A percentile compares a stretch with the other conserved stretches of the same genome.
Evolutionary conservation across 2,329 filamentous ascomycete species (phyloP).

Genomic region (Exserohilum rostratum): DNA sequence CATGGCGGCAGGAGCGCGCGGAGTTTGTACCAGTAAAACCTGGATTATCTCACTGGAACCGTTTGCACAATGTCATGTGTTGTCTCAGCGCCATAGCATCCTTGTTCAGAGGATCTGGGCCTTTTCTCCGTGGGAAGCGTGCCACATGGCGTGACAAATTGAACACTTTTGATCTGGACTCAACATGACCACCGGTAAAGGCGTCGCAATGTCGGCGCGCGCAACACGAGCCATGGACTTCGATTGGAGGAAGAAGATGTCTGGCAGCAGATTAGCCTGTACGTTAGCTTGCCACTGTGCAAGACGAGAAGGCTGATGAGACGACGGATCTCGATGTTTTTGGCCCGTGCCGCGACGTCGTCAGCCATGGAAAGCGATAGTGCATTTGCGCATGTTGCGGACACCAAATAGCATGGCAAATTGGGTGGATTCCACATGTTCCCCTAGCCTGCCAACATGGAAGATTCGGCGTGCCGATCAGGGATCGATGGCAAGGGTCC

Average conservation of each 20-base stretch:
- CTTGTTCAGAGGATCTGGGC: not conserved
- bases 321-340: not conserved
- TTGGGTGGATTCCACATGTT: slow-evolving; percentile 3
- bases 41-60: not conserved
- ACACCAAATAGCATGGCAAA: not conserved
- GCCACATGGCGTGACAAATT: not conserved
- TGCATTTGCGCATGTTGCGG: slow-evolving; percentile 1
- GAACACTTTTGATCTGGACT: not conserved
- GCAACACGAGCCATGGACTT: not conserved
- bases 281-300: not conserved
- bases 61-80: not conserved
- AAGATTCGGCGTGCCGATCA: slow-evolving; percentile 9
- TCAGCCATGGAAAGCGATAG: not conserved
- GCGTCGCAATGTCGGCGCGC: not conserved
- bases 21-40: slow-evolving; percentile 11
- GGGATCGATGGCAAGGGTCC: not conserved
- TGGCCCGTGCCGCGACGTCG: not conserved
- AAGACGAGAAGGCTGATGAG: not conserved
- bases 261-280: not conserved
- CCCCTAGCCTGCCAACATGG: not conserved
- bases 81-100: not conserved
- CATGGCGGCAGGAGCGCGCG: not conserved
- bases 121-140: not conserved
- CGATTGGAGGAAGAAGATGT: not conserved
- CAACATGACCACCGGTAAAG: not conserved